phyloP scores from a whole-genome alignment of 208 protist species.

The Wallacemonas sp. region DNA sequence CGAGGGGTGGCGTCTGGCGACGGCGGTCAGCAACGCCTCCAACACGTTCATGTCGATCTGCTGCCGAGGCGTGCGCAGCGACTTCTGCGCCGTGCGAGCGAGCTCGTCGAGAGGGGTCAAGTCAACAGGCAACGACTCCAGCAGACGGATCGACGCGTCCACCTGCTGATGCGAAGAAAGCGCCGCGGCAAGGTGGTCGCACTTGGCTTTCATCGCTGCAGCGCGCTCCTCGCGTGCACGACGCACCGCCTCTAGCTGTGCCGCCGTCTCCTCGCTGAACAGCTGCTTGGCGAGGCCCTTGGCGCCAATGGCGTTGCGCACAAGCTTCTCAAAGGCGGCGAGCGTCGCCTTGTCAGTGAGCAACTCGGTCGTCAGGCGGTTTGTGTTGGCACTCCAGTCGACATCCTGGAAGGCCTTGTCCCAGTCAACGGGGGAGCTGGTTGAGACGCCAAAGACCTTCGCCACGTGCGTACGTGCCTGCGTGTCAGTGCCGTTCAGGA shows the following conservation, averaged over 20 bases:
- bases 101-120: conserved; percentile 38
- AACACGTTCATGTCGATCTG: conserved; percentile 35
- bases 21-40: conserved; percentile 31
- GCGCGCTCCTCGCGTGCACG: conserved; percentile 37
- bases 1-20: conserved; percentile 64
- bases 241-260: conserved; percentile 40
- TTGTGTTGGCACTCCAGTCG: conserved; percentile 69
- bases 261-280: conserved; percentile 44
- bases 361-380: conserved; percentile 34
- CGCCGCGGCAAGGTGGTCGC: conserved; percentile 31
- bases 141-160: conserved; percentile 44
- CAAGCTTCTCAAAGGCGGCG: conserved; percentile 29
- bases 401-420: conserved; percentile 52
- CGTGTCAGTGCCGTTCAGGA: conserved; percentile 43
- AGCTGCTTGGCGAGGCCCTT: conserved; percentile 44
- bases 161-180: conserved; percentile 58
- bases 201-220: conserved; percentile 10
- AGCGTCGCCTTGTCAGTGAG: conserved; percentile 46
- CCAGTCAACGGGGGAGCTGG: conserved; percentile 34
- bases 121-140: conserved; percentile 41
- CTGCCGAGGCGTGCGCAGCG: conserved; percentile 20
- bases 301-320: conserved; percentile 60
- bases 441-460: conserved; percentile 30
- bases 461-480: conserved; percentile 36
- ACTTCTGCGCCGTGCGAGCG: conserved; percentile 14